Base-by-base conservation (phyloP, 2,329 filamentous ascomycete genomes). In the Cercospora sp. region DNA sequence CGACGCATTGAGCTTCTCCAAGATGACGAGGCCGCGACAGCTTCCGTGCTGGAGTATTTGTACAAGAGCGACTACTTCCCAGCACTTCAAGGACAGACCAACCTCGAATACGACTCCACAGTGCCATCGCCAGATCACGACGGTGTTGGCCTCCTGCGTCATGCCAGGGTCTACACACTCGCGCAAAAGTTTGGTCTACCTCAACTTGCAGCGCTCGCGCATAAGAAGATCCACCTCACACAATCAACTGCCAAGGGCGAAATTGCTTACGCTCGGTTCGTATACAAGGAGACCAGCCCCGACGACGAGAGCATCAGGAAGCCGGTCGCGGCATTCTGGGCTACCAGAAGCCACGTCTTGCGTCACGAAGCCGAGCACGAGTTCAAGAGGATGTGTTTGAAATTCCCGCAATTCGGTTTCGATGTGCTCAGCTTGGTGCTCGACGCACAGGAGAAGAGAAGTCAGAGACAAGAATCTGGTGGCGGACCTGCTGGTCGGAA, bases 321-420 rank as follows among this genome's bases (percentile, higher is more conserved):
- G 71, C 93, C 93, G 1, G 89, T 97, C 61, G 93, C 92, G n/a
- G 90, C 90, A 65, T 97, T 96, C 84, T 97, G 93, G 93, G 93
- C 93, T 5, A 90, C 87, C 58, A 86, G 91, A 69, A 90, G 87
- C 68, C 93, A 95, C 81, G 89, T 92, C 12, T 83, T 97, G 71
- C 90, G 94, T 18, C 86, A 94, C 80, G 92, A 97, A 80, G 92
- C 93, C 43, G 92, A 96, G 80, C 86, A 88, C 6, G 92, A 96
- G 81, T 97, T 97, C 86, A 89, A 90, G 79, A 80, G 86, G 57
- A 88, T 97, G 80, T 97, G 94, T 82, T 82, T 97, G 78, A 91
- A 97, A 81, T 93, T 90, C 78, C 94, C 94, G 18, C 91, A 96
- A 78, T 97, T 97, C 78, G 91, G 91, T 77, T 97, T 94, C 82